A percentile compares a stretch with the other conserved stretches of the same genome.
These are phyloP conservation scores for Alternaria gaisen DNA, from an alignment of 2,329 filamentous ascomycete species.

Conservation along the genomic window DNA sequence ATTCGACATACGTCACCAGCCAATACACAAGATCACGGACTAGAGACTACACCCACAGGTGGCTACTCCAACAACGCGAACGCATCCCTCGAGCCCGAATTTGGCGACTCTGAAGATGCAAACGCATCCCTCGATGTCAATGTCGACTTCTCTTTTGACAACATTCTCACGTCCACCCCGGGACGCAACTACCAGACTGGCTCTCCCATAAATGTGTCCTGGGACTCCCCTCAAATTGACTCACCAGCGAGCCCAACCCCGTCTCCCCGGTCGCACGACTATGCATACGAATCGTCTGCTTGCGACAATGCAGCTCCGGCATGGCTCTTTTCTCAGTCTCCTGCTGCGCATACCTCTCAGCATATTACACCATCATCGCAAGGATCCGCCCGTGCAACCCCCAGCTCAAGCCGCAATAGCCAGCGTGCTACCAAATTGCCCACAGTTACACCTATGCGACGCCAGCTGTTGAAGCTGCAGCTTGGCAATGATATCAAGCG, in stretches of 20 bases:
- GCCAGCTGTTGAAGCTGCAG: conserved; percentile 20
- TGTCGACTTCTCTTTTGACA: conserved; percentile 29
- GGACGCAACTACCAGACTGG: conserved; percentile 18
- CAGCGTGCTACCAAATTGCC: not conserved
- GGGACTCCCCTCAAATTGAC: conserved; percentile 11
- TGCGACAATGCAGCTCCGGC: conserved; percentile 4
- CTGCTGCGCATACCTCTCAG: not conserved
- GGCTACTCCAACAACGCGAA: not conserved
- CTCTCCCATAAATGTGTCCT: conserved; percentile 12
- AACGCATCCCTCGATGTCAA: not conserved
- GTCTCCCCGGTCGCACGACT: not conserved
- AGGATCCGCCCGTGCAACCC: not conserved
- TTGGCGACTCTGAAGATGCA: not conserved
- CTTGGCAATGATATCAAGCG: conserved; percentile 15
- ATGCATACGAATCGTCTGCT: not conserved
- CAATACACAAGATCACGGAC: not conserved
- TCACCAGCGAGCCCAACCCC: not conserved
- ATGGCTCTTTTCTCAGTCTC: not conserved
- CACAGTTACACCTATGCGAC: conserved; percentile 19
- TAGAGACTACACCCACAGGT: not conserved
- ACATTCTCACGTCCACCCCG: conserved; percentile 25
- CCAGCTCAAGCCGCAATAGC: not conserved
- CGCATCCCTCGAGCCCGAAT: not conserved
- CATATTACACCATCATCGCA: not conserved
- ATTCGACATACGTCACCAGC: not conserved